Base-by-base conservation (phyloP, 129 eudicot species). In the carrot (Daucus carota) region DNA sequence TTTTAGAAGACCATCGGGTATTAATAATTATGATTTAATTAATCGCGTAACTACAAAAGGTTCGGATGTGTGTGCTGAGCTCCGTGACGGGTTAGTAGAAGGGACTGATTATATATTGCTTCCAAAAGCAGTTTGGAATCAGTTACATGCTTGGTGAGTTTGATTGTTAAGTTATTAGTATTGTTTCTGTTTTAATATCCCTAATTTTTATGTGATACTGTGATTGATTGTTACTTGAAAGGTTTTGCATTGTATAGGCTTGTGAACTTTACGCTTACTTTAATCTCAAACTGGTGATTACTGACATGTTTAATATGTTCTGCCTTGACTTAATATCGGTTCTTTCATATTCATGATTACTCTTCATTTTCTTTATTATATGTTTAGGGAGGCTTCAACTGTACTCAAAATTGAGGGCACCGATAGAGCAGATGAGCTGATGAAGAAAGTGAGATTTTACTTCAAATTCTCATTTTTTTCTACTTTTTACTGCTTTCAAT, bases 31-130 rank as follows among this genome's bases (percentile, higher is more conserved):
- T 63, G 92, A 89, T 80, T 86, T 94, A 48, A 86, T 94, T 72
- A 78, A 85, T 77, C 92, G 82, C 52, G 67, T 89, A 46, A 50
- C 82, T 44, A 70, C 83, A 38, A 89, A 65, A 63, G 89, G 80
- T 78, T 81, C 96, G 26, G 72, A 80, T 57, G 43, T 47, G 77
- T 82, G 76, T 33, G 76, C 82, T 81, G 98, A 94, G 84, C 98
- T 94, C 82, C 97, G 85, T 81, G 98, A 94, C 75, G 87, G 90
- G 72, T 81, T 94, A 80, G 93, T 89, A 20, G 98, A 94, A 84
- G 96, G 96, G 86, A 90, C 96, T 12, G 92, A 94, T 81, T 94
- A 94, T 85, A 87, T 91, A 83, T 80, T 94, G 80, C 90, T 94
- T 80, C 98, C 98, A 0, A 81, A 94, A 83, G 93, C 71, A 72